Conservation (phyloP, 345 rosid genomes). For the Lepidium sativum region DNA sequence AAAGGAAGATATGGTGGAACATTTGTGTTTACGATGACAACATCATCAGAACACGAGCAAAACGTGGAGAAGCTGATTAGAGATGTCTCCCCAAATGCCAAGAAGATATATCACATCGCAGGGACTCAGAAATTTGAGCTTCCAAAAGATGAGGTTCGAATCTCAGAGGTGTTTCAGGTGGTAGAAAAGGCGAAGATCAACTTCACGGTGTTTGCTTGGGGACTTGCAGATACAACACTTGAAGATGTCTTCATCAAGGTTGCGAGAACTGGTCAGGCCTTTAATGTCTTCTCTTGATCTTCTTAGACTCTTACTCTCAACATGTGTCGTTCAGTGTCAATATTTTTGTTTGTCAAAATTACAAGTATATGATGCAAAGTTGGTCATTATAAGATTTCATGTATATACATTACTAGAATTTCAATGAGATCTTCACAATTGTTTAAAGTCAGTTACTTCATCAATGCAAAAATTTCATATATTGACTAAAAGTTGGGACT, state of each 20-base stretch:
- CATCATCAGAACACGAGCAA: conserved; percentile 46
- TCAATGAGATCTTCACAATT: background rate
- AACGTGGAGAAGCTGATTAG: conserved; percentile 59
- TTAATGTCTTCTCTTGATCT: conserved; percentile 43
- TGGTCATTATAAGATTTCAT: background rate
- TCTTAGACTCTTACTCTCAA: background rate
- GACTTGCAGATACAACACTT: conserved; percentile 81
- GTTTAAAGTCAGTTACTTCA: background rate
- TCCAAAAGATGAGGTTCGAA: conserved; percentile 66
- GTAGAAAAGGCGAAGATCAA: conserved; percentile 72
- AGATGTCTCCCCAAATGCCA: conserved; percentile 58
- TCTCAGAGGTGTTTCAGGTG: conserved; percentile 67
- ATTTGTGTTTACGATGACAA: conserved; percentile 79
- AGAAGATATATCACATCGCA: conserved; percentile 63
- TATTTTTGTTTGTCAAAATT: background rate
- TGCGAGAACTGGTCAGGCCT: conserved; percentile 46
- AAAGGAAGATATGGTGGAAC: conserved; percentile 86
- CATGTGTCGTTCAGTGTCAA: background rate
- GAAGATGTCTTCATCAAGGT: conserved; percentile 99
- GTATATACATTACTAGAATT: background rate
- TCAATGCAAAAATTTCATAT: too few relatives aligned
- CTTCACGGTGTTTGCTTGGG: conserved; percentile 88
- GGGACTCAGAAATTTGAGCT: conserved; percentile 98
- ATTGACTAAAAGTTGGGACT: background rate
- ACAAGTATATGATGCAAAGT: background rate